Base-by-base conservation (phyloP, 306 rosid genomes). In the Dalbergia cultrata region DNA sequence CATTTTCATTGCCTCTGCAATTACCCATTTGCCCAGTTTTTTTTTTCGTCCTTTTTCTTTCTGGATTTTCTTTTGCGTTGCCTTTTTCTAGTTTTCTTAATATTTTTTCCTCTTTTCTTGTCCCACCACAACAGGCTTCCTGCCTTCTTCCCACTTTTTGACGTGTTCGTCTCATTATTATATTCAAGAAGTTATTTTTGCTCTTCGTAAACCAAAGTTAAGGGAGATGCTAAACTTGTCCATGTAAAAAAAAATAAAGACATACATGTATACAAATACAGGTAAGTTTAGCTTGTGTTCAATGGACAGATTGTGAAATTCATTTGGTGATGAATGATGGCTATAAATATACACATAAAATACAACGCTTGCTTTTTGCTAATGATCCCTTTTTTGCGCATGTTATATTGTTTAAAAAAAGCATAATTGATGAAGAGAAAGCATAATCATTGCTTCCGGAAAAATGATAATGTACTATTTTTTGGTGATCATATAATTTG, bases 1-100 rank as follows among this genome's bases (percentile, higher is more conserved):
- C 91, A 83, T 72, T 35, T 70, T 44, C 44, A 7, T 50, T 34
- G 67, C 50, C 14, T 16, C 8, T 0, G 0, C 9, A 72, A 67
- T 89, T 79, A 89, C 96, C 22, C 8, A 78, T 81, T 78, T 85
- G 44, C 17, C 91, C 91, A 37, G 7, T 37, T 37, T 37, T 7
- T 37, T 37, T 37, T 37, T 37, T 37, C n/a, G 16, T 22, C 13
- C 50, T 44, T 44, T 44, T 44, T 10, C 50, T 44, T 44, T 44
- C 9, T 44, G 50, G 50, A 1, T 44, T 10, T 44, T 44, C 10
- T 44, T 44, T 44, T 44, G 9, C 13, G 3, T 44, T 44, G 12
- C 50, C 13, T 44, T 13, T 50, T 53, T 22, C 1, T 19, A 26
- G 31, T 26, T 26, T 26, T 26, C 31, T 26, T 26, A 26, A 26